Evolutionary conservation across 331 rosid species (phyloP), one percentile per base, ranked within the genome.

Genomic region (Quercus phellos): DNA sequence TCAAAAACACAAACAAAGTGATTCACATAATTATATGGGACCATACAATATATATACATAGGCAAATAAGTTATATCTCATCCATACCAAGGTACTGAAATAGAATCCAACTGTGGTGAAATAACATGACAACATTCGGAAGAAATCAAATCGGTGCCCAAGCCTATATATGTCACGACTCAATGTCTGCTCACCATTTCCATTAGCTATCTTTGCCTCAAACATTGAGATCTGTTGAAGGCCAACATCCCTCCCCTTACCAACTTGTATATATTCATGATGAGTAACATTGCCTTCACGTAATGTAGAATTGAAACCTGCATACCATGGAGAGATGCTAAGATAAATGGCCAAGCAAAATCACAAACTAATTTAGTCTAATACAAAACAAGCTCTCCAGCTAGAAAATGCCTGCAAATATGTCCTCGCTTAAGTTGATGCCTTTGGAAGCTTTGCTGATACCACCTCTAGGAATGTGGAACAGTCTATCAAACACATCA

Each of bases 381-480:
- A 3, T 32, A 53, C 55, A 16, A 59, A 43, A 74, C 71, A 17
- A 73, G 43, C 46, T 51, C 61, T 63, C 27, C 54, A 73, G 78
- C 5, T 3, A 64, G 54, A 70, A 64, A 66, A 69, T 88, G 76
- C 98, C 98, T 89, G 97, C 99, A 90, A 94, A 94, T 90, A 94
- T 94, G 89, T 94, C 99, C 80, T 94, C 99, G 74, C 99, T 94
- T 78, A 94, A 87, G 84, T 94, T 94, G 89, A 92, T 83, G 78
- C 90, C 92, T 89, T 86, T 85, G 46, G 99, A 94, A 84, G 99
- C 98, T 88, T 94, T 94, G 92, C 99, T 94, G 53, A 94, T 81
- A 60, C 99, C 99, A 30, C 99, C 99, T 92, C 99, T 90, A 75
- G 99, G 88, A 79, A 94, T 87, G 91, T 94, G 99, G 83, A 94